Evolutionary conservation across 495 filamentous ascomycete species (phyloP).

Genomic region (Friedmanniomyces simplex): DNA sequence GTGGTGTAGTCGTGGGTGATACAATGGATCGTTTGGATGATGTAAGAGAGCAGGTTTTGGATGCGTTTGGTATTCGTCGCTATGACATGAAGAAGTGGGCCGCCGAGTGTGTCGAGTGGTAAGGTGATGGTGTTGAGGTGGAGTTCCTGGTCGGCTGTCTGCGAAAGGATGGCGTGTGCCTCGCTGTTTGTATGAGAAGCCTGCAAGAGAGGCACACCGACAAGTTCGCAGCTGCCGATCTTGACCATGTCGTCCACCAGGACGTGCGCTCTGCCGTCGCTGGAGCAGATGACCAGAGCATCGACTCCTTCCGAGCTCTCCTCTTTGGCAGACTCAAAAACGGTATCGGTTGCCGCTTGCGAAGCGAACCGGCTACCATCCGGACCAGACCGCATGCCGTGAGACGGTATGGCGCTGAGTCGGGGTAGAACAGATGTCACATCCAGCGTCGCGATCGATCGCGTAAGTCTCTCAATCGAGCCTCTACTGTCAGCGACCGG

Average conservation of each 20-base stretch:
- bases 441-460: slow-evolving; percentile 64
- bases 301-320: slow-evolving; percentile 63
- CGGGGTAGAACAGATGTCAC: slow-evolving; percentile 72
- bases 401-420: slow-evolving; percentile 26
- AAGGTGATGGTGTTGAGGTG: slow-evolving; percentile 4
- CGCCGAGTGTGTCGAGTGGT: slow-evolving; percentile 8
- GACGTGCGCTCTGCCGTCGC: slow-evolving; percentile 67
- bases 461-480: neutral
- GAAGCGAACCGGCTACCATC: slow-evolving; percentile 56
- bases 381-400: slow-evolving; percentile 17
- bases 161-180: slow-evolving; percentile 54
- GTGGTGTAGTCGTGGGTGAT: slow-evolving; percentile 16
- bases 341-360: slow-evolving; percentile 57
- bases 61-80: slow-evolving; percentile 18
- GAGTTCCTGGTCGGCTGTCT: neutral
- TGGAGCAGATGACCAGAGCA: slow-evolving; percentile 68
- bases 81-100: slow-evolving; percentile 11
- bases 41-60: slow-evolving; percentile 7
- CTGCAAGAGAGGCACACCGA: slow-evolving; percentile 38
- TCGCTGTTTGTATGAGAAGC: slow-evolving; percentile 63
- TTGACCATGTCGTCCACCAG: slow-evolving; percentile 86
- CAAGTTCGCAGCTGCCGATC: slow-evolving; percentile 51
- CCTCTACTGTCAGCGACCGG: neutral
- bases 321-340: slow-evolving; percentile 52
- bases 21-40: slow-evolving; percentile 12